phyloP scores from a whole-genome alignment of 2,329 filamentous ascomycete species.

The Acarospora socialis region DNA sequence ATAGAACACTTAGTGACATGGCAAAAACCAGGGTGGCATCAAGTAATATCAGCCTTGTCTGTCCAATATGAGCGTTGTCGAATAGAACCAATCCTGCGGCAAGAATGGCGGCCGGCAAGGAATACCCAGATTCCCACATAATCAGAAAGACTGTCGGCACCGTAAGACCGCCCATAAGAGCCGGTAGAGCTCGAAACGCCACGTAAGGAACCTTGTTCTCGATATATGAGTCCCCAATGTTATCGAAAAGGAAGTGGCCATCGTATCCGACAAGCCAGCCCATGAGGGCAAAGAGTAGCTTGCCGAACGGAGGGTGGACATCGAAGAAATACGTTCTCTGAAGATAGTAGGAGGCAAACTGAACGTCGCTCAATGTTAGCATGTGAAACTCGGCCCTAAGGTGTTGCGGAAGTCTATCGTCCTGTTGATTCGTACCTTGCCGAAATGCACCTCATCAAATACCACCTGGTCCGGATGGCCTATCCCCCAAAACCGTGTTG shows the following conservation, averaged over 20 bases:
- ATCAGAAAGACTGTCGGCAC: constrained; percentile 90
- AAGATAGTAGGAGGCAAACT: constrained; percentile 59
- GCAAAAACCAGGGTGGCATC: constrained; percentile 89
- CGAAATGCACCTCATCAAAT: constrained; percentile 98
- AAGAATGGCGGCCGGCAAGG: constrained; percentile 77
- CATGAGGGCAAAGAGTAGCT: constrained; percentile 92
- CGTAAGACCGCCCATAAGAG: constrained; percentile 79
- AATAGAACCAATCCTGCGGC: constrained; percentile 78
- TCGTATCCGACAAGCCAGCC: constrained; percentile 97
- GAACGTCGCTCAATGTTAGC: no score
- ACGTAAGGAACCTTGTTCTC: constrained; percentile 95
- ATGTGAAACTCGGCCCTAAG: no score
- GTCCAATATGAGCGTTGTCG: constrained; percentile 94
- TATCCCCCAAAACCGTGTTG: constrained; percentile 93
- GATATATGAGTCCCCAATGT: constrained; percentile 97
- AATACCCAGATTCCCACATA: constrained; percentile 99
- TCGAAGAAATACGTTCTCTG: constrained; percentile 99
- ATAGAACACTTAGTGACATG: constrained; percentile 88
- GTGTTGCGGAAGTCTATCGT: no score
- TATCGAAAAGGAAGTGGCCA: constrained; percentile 94
- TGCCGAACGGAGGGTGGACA: constrained; percentile 94
- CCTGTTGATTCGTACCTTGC: constrained; percentile 71
- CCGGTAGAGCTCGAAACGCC: constrained; percentile 85
- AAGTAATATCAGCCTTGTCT: constrained; percentile 86
- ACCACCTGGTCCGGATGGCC: constrained; percentile 92